Evolutionary conservation across 192 early-diverging fungal genomes (phyloP), one percentile per base, ranked within the genome.

Genomic region (Coemansia sp.): DNA sequence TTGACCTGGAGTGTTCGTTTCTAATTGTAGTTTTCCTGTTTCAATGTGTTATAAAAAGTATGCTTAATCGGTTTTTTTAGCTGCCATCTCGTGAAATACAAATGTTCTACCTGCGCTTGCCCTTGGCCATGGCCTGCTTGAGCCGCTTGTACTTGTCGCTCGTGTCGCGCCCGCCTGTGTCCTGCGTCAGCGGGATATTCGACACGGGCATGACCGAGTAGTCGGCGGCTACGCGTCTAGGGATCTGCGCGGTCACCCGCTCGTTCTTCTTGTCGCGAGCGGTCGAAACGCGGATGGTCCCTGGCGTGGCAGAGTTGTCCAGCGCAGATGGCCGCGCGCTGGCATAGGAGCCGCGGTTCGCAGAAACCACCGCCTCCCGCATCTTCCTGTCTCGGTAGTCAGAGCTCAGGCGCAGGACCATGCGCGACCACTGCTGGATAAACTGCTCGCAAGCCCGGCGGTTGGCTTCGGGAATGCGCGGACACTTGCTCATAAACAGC

Each of bases 401-500:
- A 22, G 84, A 73, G 61, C 88, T 91, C 48, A 91, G 84, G 6
- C 87, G 84, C 32, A 94, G 65, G 33, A 96, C 89, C 32, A 92
- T 90, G 33, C 94, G 82, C 65, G 88, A 91, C 92, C 92, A 96
- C 65, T 83, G 87, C 59, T 85, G 88, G 40, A 89, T 82, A 47
- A 96, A 86, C 33, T 89, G 84, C 59, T 90, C 83, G n/a, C 91
- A 92, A 25, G 76, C 76, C 45, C 89, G 86, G 47, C 86, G 83
- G 47, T 91, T 85, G 22, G 52, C 56, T 12, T 86, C 81, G 21
- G 85, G 80, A n/a, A 91, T 84, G 27, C 92, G 80, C 63, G 88
- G 84, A 24, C 89, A 93, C 62, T 93, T 95, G 60, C 90, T 87
- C 77, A 93, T 94, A 70, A 97, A 97, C 68, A 86, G 83, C 27